A percentile compares a stretch with the other conserved stretches of the same genome.
Conservation (phyloP, 2,329 filamentous ascomycete genomes). For the Amylocarpus encephaloides region DNA sequence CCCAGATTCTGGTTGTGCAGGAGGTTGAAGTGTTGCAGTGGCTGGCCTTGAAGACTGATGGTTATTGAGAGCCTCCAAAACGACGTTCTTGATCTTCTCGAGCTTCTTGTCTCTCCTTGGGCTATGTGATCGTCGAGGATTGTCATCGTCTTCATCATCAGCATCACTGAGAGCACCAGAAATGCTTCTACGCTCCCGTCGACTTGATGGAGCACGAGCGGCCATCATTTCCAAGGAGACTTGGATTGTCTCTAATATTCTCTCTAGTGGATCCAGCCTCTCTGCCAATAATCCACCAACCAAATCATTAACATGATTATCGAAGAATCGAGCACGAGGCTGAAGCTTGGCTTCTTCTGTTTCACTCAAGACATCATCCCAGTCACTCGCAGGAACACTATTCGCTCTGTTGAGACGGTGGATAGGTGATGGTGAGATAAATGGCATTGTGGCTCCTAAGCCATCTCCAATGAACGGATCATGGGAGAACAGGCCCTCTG, state of each 20-base stretch:
- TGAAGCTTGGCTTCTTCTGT: slow-evolving; percentile 79
- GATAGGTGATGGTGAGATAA: slow-evolving; percentile 50
- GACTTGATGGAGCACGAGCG: slow-evolving; percentile 47
- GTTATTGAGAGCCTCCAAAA: slow-evolving; percentile 65
- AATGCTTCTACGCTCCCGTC: slow-evolving; percentile 55
- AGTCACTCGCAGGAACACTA: slow-evolving; percentile 73
- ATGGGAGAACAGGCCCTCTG: slow-evolving; percentile 39
- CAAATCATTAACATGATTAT: slow-evolving; percentile 80
- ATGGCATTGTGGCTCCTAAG: slow-evolving; percentile 35
- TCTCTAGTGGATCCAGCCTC: slow-evolving; percentile 74
- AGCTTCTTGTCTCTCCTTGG: slow-evolving; percentile 71
- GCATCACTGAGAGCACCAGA: slow-evolving; percentile 78
- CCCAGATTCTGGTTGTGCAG: slow-evolving; percentile 30
- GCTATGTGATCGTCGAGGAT: slow-evolving; percentile 64
- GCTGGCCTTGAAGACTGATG: slow-evolving; percentile 41
- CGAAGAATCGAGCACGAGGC: slow-evolving; percentile 79
- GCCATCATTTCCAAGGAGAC: slow-evolving; percentile 56
- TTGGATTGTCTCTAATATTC: slow-evolving; percentile 70
- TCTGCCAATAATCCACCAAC: slow-evolving; percentile 72
- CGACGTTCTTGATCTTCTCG: slow-evolving; percentile 70
- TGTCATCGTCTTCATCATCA: slow-evolving; percentile 89
- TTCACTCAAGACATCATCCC: slow-evolving; percentile 80
- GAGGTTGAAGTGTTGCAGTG: slow-evolving; percentile 21
- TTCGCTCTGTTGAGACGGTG: slow-evolving; percentile 57
- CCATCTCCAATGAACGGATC: slow-evolving; percentile 32